phyloP scores from a whole-genome alignment of 495 filamentous ascomycete genomes.

The Bryoglossum gracile region DNA sequence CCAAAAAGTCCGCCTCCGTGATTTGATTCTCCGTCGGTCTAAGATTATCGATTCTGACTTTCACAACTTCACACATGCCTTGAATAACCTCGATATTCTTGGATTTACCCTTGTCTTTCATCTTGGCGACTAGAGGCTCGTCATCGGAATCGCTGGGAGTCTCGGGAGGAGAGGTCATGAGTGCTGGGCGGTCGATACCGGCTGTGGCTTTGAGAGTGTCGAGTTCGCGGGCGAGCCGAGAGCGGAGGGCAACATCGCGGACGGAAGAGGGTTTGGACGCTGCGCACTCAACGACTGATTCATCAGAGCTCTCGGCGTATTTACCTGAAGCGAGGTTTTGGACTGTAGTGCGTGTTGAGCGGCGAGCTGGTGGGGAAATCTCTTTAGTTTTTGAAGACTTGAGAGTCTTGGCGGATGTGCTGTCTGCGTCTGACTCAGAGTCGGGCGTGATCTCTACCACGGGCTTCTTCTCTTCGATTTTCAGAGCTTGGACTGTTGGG shows the following conservation, averaged over 20 bases:
- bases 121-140: background rate
- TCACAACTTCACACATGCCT: slow-evolving; percentile 75
- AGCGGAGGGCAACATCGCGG: background rate
- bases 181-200: slow-evolving; percentile 11
- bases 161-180: background rate
- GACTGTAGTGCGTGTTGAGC: slow-evolving; percentile 12
- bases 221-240: slow-evolving; percentile 13
- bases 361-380: slow-evolving; percentile 1
- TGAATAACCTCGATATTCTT: slow-evolving; percentile 44
- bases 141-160: slow-evolving; percentile 4
- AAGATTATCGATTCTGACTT: slow-evolving; percentile 74
- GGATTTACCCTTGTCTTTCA: slow-evolving; percentile 2
- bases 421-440: background rate
- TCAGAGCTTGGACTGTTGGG: background rate
- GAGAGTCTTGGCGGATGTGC: background rate
- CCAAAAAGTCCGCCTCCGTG: slow-evolving; percentile 73
- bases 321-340: slow-evolving; percentile 2
- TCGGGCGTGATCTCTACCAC: background rate
- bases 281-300: slow-evolving; percentile 1
- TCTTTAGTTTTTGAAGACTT: background rate
- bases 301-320: slow-evolving; percentile 19
- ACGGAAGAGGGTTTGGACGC: background rate
- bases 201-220: slow-evolving; percentile 13
- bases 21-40: slow-evolving; percentile 66
- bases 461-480: background rate